These are phyloP conservation scores for Fusarium sp. DNA, from an alignment of 2,329 filamentous ascomycete species.

Conservation along the genomic window DNA sequence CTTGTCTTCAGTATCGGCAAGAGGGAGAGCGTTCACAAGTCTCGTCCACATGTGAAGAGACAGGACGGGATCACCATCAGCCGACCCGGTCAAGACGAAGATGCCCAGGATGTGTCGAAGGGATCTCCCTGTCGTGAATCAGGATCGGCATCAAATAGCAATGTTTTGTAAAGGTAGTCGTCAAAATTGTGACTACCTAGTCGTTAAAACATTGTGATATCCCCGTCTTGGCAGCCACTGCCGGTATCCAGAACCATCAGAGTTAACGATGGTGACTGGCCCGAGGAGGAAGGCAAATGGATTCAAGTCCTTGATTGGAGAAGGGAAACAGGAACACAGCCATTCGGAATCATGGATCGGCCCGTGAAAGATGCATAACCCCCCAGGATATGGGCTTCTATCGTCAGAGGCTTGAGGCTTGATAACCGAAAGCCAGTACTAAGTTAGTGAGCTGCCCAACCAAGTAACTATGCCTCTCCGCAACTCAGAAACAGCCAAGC, in stretches of 20 bases:
- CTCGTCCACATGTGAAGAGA: conserved; percentile 9
- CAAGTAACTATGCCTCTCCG: conserved; percentile 19
- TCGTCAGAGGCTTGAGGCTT: conserved; percentile 6
- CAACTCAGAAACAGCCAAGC: conserved; percentile 13
- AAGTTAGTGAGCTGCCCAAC: conserved; percentile 21
- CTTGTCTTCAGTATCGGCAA: not conserved
- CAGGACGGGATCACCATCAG: not conserved
- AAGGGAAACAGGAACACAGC: conserved; percentile 18
- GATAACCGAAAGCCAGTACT: not conserved
- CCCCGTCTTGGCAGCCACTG: conserved; percentile 2
- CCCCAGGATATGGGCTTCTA: conserved; percentile 10
- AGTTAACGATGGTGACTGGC: not conserved
- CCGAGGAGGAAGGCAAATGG: conserved; percentile 11
- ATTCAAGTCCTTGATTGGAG: conserved; percentile 24
- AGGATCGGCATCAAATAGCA: conserved; percentile 29
- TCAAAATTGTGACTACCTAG: not conserved
- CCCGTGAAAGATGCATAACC: conserved; percentile 38
- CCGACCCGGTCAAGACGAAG: not conserved
- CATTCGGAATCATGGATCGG: conserved; percentile 29
- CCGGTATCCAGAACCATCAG: not conserved
- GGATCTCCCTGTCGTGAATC: conserved; percentile 18
- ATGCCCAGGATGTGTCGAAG: not conserved
- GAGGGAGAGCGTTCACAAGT: not conserved
- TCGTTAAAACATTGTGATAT: not conserved
- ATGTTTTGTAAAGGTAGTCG: not conserved